phyloP scores from a whole-genome alignment of 805 yeast species.

The Kodamaea lidongshanica region DNA sequence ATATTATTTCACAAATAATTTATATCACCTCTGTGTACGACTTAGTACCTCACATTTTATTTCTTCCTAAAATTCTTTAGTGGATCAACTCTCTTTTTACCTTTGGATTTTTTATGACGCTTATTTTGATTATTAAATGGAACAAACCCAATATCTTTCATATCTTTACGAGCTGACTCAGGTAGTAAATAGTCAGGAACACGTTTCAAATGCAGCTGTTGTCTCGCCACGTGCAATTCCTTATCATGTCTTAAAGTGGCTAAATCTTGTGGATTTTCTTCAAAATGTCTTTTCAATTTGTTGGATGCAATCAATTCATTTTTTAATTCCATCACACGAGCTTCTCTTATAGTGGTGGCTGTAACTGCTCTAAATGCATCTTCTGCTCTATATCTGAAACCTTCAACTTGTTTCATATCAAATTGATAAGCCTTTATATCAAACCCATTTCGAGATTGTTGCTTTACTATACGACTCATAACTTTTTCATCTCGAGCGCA shows the following conservation, averaged over 20 bases:
- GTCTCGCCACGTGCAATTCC: slow-evolving; percentile 75
- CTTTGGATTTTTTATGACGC: slow-evolving; percentile 28
- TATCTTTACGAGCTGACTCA: slow-evolving; percentile 55
- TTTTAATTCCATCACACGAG: slow-evolving; percentile 82
- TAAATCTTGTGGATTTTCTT: slow-evolving; percentile 94
- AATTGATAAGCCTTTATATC: slow-evolving; percentile 84
- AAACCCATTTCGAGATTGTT: slow-evolving; percentile 67
- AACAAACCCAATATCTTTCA: slow-evolving; percentile 58
- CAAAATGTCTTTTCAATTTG: slow-evolving; percentile 87
- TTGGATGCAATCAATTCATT: slow-evolving; percentile 83
- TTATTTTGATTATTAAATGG: slow-evolving; percentile 58
- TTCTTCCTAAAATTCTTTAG: slow-evolving; percentile 41
- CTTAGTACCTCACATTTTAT: too few relatives aligned
- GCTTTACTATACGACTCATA: slow-evolving; percentile 64
- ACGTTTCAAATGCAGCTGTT: slow-evolving; percentile 79
- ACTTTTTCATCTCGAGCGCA: slow-evolving; percentile 86
- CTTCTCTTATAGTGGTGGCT: slow-evolving; percentile 82
- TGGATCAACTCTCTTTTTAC: slow-evolving; percentile 49
- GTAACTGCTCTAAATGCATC: slow-evolving; percentile 97
- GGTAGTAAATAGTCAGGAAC: slow-evolving; percentile 92
- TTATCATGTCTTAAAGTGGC: slow-evolving; percentile 86
- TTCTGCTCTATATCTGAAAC: slow-evolving; percentile 92
- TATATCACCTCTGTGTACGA: too few relatives aligned
- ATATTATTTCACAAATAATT: too few relatives aligned
- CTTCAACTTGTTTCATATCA: slow-evolving; percentile 87